These are phyloP conservation scores for Phascolomyces articulosus DNA, from an alignment of 371 early-diverging fungal species.

Conservation along the genomic window DNA sequence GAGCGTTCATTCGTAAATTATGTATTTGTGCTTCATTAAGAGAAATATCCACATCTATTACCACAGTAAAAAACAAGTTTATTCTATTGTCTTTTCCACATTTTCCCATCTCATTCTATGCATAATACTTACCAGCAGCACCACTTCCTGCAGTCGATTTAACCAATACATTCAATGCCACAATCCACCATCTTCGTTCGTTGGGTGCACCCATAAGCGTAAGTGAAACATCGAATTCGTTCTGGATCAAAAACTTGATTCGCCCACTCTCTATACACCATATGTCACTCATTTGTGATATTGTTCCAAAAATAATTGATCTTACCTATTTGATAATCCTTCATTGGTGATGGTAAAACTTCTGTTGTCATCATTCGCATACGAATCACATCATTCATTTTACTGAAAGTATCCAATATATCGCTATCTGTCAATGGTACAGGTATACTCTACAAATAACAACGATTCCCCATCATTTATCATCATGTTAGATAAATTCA, in stretches of 20 bases:
- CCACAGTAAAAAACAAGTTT: neutral
- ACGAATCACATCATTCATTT: slow-evolving; percentile 73
- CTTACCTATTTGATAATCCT: slow-evolving; percentile 53
- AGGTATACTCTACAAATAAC: slow-evolving; percentile 25
- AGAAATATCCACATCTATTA: slow-evolving; percentile 55
- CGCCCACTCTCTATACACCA: slow-evolving; percentile 26
- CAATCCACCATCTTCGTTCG: slow-evolving; percentile 61
- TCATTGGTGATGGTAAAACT: slow-evolving; percentile 67
- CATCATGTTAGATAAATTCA: no score
- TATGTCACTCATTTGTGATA: neutral
- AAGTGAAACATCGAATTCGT: slow-evolving; percentile 70
- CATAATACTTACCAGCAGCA: slow-evolving; percentile 29
- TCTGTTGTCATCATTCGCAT: slow-evolving; percentile 68
- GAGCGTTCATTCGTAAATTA: slow-evolving; percentile 50
- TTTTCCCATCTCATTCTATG: neutral
- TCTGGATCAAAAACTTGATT: slow-evolving; percentile 64
- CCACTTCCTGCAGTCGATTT: slow-evolving; percentile 41
- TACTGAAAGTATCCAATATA: slow-evolving; percentile 56
- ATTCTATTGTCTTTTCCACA: neutral
- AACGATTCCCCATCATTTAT: neutral
- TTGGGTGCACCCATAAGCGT: slow-evolving; percentile 61
- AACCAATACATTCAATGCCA: slow-evolving; percentile 55
- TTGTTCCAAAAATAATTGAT: neutral
- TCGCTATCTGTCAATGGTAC: slow-evolving; percentile 56
- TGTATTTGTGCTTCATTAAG: slow-evolving; percentile 55